phyloP scores from a whole-genome alignment of 495 filamentous ascomycete genomes.

The Neurospora sp. region DNA sequence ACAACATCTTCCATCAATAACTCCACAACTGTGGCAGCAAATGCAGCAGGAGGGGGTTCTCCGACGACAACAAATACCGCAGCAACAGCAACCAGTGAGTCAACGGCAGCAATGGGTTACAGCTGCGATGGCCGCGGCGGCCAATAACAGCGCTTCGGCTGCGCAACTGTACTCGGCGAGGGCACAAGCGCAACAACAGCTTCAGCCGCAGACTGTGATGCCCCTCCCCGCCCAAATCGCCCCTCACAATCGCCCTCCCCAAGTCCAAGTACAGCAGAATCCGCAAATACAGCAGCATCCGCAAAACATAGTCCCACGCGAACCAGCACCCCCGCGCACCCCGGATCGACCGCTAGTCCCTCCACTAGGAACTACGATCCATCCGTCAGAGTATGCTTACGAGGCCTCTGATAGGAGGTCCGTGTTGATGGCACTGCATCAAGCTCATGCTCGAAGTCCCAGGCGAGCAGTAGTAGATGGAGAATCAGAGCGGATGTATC shows the following conservation, averaged over 20 bases:
- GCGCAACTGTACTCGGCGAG: background rate
- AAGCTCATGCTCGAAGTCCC: constrained; percentile 47
- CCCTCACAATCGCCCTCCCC: background rate
- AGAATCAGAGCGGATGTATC: constrained; percentile 30
- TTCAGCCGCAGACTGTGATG: background rate
- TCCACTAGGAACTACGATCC: constrained; percentile 3
- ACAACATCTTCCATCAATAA: background rate
- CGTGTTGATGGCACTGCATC: constrained; percentile 42
- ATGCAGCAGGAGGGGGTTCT: background rate
- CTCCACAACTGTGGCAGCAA: constrained; percentile 1
- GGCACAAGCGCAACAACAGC: background rate
- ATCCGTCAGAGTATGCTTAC: constrained; percentile 23
- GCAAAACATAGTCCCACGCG: background rate
- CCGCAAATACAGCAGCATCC: background rate
- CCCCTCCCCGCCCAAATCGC: background rate
- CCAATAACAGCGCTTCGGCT: background rate
- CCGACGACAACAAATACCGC: background rate
- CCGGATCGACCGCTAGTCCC: background rate
- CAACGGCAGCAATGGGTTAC: background rate
- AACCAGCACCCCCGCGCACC: background rate
- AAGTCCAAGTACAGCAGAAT: background rate
- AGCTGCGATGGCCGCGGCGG: background rate
- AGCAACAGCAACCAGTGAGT: background rate
- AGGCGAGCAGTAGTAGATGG: constrained; percentile 26
- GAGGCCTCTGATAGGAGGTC: constrained; percentile 35